A percentile compares a stretch with the other conserved stretches of the same genome.
These are phyloP conservation scores for Fraxinus velutina DNA, from an alignment of 305 asterid species.

Conservation along the genomic window DNA sequence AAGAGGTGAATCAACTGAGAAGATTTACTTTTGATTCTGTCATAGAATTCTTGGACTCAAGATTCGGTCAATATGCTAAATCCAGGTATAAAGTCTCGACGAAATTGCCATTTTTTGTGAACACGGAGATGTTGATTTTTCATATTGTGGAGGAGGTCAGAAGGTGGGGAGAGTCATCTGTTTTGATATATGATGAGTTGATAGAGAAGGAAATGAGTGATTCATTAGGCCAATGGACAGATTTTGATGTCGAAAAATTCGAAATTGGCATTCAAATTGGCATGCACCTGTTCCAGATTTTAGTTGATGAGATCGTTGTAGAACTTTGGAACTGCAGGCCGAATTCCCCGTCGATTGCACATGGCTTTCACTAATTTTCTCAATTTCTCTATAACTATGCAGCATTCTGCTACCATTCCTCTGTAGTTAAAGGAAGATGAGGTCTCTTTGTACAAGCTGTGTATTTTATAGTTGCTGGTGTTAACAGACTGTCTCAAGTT, in stretches of 20 bases:
- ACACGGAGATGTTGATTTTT: constrained; percentile 42
- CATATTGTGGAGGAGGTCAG: constrained; percentile 59
- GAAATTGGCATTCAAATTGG: constrained; percentile 66
- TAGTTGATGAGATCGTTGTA: constrained; percentile 65
- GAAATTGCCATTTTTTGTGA: constrained; percentile 51
- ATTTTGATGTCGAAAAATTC: constrained; percentile 50
- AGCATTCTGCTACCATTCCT: not conserved
- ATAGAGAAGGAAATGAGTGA: constrained; percentile 70
- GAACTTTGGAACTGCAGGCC: constrained; percentile 38
- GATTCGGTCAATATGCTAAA: constrained; percentile 39
- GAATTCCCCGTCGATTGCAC: not conserved
- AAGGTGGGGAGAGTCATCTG: constrained; percentile 60
- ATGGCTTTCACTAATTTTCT: not conserved
- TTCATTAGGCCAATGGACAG: constrained; percentile 62
- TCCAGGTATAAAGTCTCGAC: constrained; percentile 40
- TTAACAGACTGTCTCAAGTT: not conserved
- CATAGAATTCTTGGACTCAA: constrained; percentile 58
- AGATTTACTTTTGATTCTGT: constrained; percentile 61
- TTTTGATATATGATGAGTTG: constrained; percentile 48
- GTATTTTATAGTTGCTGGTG: constrained; percentile 11
- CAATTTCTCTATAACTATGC: not conserved
- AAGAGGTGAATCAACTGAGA: constrained; percentile 42
- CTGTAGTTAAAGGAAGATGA: not conserved
- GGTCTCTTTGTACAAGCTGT: constrained; percentile 27
- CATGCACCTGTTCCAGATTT: constrained; percentile 40